phyloP scores from a whole-genome alignment of 306 rosid species.

The Quercus alba region DNA sequence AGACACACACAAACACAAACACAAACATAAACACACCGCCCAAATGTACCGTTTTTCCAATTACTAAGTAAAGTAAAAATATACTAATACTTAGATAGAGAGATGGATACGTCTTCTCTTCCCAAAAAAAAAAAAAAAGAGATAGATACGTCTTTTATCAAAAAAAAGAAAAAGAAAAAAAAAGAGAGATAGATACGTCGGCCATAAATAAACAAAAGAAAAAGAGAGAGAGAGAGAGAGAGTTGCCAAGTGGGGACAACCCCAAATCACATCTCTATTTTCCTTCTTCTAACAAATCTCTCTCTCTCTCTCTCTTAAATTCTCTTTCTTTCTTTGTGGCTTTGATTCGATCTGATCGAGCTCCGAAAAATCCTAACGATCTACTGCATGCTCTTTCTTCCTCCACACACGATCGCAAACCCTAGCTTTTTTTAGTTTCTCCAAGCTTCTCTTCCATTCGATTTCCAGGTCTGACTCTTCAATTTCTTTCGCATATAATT shows the following conservation, averaged over 20 bases:
- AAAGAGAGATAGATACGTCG: too few relatives aligned
- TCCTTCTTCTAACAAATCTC: constrained; percentile 1
- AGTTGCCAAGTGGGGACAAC: constrained; percentile 9
- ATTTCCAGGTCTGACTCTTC: constrained; percentile 11
- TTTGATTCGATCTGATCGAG: constrained; percentile 29
- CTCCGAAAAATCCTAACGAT: background rate
- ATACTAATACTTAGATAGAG: too few relatives aligned
- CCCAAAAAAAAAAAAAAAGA: too few relatives aligned
- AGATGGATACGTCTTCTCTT: too few relatives aligned
- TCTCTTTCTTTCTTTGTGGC: background rate
- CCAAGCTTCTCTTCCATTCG: background rate
- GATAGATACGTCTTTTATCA: too few relatives aligned
- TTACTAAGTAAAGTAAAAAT: too few relatives aligned
- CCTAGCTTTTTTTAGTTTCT: background rate
- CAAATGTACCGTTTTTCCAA: too few relatives aligned
- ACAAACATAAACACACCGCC: too few relatives aligned
- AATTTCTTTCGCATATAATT: too few relatives aligned
- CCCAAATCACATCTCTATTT: constrained; percentile 12
- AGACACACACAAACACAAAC: too few relatives aligned
- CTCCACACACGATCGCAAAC: background rate
- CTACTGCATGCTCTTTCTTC: background rate
- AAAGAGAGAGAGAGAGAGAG: background rate
- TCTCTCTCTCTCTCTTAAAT: background rate
- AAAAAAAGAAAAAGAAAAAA: too few relatives aligned
- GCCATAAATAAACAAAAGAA: too few relatives aligned